Percentiles rank a stretch among this genome's conserved stretches.
phyloP scores from a whole-genome alignment of 2,329 filamentous ascomycete genomes.

The Fusarium acutatum region DNA sequence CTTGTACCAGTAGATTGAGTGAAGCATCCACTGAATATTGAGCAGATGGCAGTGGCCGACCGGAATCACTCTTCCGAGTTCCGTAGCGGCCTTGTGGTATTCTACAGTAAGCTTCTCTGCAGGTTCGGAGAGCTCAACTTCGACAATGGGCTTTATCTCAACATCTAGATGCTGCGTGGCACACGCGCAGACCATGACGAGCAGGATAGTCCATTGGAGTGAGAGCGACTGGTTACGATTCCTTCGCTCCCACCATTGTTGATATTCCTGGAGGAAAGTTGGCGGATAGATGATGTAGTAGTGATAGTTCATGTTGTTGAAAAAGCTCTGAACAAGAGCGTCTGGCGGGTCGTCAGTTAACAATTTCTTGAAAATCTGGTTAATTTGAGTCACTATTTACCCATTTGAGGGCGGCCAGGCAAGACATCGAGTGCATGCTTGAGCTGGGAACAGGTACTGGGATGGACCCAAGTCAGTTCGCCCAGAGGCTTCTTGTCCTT shows the following conservation, averaged over 20 bases:
- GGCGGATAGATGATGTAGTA: constrained; percentile 50
- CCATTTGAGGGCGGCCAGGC: constrained; percentile 46
- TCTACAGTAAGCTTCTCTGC: constrained; percentile 40
- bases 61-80: constrained; percentile 46
- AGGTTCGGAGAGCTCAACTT: constrained; percentile 41
- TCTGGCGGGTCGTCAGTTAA: constrained; percentile 35
- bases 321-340: constrained; percentile 48
- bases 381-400: constrained; percentile 27
- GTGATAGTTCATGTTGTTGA: constrained; percentile 48
- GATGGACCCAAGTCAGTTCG: constrained; percentile 30
- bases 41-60: constrained; percentile 44
- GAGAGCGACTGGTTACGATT: constrained; percentile 40
- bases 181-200: constrained; percentile 50
- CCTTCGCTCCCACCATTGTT: constrained; percentile 46
- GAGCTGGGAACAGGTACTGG: constrained; percentile 42
- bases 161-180: constrained; percentile 45
- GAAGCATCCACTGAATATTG: constrained; percentile 47
- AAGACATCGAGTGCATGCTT: constrained; percentile 43
- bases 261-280: constrained; percentile 47
- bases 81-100: constrained; percentile 45
- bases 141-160: constrained; percentile 42
- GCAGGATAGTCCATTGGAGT: constrained; percentile 48
- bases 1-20: constrained; percentile 50
- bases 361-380: too few species aligned
- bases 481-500: constrained; percentile 26